Conservation (phyloP, 371 early-diverging fungal genomes). For the Capillidium rhysosporum region DNA sequence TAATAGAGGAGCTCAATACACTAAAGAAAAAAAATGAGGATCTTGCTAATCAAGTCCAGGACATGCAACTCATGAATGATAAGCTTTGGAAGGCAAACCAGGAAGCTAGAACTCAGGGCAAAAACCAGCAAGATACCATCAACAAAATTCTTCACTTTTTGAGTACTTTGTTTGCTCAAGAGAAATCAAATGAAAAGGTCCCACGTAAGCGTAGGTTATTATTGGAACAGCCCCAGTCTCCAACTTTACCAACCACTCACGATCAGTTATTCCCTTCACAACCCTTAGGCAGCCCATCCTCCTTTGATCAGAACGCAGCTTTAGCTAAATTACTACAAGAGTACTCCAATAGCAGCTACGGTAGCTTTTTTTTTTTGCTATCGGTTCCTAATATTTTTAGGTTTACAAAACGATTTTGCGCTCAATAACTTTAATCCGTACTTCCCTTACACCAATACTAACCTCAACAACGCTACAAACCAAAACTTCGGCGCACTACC, state of each 20-base stretch:
- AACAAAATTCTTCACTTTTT: conserved; percentile 71
- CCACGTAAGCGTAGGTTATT: conserved; percentile 28
- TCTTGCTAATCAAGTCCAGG: conserved; percentile 66
- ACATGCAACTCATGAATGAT: conserved; percentile 71
- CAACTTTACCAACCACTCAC: not conserved
- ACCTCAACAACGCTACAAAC: not conserved
- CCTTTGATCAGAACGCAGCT: not conserved
- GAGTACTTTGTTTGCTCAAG: conserved; percentile 50
- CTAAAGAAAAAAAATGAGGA: conserved; percentile 77
- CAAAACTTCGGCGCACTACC: not conserved
- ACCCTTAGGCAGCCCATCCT: not conserved
- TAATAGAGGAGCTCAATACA: conserved; percentile 9
- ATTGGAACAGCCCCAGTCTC: conserved; percentile 8
- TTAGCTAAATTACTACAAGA: not conserved
- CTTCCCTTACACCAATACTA: not conserved
- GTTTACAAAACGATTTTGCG: not conserved
- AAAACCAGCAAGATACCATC: conserved; percentile 75
- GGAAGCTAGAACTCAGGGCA: conserved; percentile 48
- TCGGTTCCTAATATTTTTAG: not conserved
- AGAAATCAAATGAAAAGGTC: conserved; percentile 27
- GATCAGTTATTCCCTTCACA: not conserved
- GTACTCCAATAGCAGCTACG: not conserved
- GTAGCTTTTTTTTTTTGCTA: not conserved
- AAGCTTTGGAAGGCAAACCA: conserved; percentile 73
- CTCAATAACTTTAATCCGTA: not conserved